Conservation (phyloP, 2,329 filamentous ascomycete species). For the Fusarium proliferatum region DNA sequence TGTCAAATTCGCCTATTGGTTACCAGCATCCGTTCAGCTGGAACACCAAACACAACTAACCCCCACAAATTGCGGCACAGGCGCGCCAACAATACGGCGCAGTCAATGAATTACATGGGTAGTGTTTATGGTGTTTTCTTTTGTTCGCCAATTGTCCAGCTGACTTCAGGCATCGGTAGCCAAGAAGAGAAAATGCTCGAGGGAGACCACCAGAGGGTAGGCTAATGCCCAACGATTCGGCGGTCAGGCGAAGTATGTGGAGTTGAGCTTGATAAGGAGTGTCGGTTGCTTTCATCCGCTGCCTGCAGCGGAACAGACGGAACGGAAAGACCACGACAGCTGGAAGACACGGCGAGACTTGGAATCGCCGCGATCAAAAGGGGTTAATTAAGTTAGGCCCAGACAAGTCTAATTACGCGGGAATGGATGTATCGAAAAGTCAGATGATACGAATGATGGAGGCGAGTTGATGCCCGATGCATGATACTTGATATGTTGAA, state of each 20-base stretch:
- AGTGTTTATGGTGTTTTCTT: conserved; percentile 24
- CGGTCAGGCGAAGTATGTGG: conserved; percentile 12
- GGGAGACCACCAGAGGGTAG: background rate
- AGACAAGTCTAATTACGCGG: conserved; percentile 1
- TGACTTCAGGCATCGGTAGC: conserved; percentile 1
- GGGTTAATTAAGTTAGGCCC: background rate
- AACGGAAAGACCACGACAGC: conserved; percentile 2
- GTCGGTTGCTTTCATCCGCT: conserved; percentile 14
- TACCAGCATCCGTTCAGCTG: conserved; percentile 41
- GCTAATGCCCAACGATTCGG: conserved; percentile 25
- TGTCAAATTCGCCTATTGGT: conserved; percentile 34
- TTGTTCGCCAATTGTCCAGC: conserved; percentile 13
- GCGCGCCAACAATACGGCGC: conserved; percentile 7
- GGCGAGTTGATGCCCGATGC: conserved; percentile 34
- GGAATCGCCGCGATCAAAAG: background rate
- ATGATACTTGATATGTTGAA: conserved; percentile 9
- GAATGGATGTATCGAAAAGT: conserved; percentile 3
- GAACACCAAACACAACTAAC: conserved; percentile 22
- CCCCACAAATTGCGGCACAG: conserved; percentile 29
- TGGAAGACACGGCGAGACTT: conserved; percentile 1
- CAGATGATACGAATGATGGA: conserved; percentile 7
- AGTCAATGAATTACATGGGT: conserved; percentile 20
- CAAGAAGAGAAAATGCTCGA: conserved; percentile 1
- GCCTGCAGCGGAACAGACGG: conserved; percentile 16
- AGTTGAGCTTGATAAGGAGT: conserved; percentile 20